Percentiles rank a stretch among this genome's conserved stretches.
Conservation (phyloP, 495 filamentous ascomycete genomes). For the Trichocladium antarcticum region DNA sequence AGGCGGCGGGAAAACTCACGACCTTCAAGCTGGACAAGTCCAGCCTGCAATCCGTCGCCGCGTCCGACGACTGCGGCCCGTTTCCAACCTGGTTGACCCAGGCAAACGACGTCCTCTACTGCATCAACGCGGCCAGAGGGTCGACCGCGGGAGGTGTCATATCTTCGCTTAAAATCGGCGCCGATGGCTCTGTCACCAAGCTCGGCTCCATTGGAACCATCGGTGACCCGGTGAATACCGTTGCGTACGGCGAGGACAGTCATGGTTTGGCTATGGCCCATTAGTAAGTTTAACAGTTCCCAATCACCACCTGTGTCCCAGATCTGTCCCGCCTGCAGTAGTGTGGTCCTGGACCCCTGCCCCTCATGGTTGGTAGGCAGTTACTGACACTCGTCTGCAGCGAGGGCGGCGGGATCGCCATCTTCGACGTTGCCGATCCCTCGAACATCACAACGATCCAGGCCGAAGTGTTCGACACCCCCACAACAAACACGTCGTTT, state of each 20-base stretch:
- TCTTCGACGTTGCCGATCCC: slow-evolving; percentile 19
- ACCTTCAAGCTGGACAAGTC: slow-evolving; percentile 37
- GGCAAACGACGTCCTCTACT: slow-evolving; percentile 45
- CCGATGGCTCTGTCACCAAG: slow-evolving; percentile 31
- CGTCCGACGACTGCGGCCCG: slow-evolving; percentile 41
- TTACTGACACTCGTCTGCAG: slow-evolving; percentile 12
- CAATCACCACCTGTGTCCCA: slow-evolving; percentile 16
- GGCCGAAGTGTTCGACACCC: slow-evolving; percentile 39
- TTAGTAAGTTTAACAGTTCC: slow-evolving; percentile 31
- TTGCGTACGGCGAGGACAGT: slow-evolving; percentile 33
- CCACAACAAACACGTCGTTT: slow-evolving; percentile 36
- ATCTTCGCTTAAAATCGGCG: slow-evolving; percentile 28
- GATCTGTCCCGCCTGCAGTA: too few relatives aligned
- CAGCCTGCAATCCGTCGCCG: slow-evolving; percentile 26
- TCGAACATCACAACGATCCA: slow-evolving; percentile 32
- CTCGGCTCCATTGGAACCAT: slow-evolving; percentile 27
- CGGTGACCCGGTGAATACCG: slow-evolving; percentile 36
- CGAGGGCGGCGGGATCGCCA: slow-evolving; percentile 15
- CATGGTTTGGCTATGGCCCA: slow-evolving; percentile 36
- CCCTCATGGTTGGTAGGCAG: too few relatives aligned
- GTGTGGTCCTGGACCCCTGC: too few relatives aligned
- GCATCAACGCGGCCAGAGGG: slow-evolving; percentile 44
- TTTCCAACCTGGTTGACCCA: slow-evolving; percentile 51
- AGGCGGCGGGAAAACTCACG: slow-evolving; percentile 29
- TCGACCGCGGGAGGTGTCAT: slow-evolving; percentile 31